Evolutionary conservation across 2,329 filamentous ascomycete species (phyloP).

Genomic region (Aspergillus caelatus): DNA sequence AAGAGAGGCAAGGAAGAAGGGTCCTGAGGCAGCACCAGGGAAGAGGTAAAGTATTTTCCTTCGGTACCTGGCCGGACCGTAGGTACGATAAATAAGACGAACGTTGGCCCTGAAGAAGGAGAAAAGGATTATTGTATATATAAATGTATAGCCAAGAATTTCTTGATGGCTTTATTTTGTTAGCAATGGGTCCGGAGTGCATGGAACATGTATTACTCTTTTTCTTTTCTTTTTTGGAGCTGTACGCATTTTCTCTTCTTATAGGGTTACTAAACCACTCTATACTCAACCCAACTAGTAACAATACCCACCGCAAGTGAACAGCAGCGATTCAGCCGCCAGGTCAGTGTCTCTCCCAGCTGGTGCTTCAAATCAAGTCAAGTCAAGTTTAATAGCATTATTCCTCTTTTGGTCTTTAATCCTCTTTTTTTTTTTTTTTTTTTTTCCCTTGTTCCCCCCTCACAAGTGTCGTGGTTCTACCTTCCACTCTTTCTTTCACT

Average conservation of each 20-base stretch:
- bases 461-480: neutral
- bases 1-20: slow-evolving; percentile 1
- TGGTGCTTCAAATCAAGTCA: neutral
- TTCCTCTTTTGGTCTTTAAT: neutral
- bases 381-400: neutral
- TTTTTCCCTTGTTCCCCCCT: neutral
- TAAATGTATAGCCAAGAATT: neutral
- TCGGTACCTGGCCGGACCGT: neutral
- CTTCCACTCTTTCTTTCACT: neutral
- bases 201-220: neutral
- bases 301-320: neutral
- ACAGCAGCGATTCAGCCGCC: neutral
- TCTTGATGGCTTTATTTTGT: neutral
- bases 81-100: neutral
- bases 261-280: neutral
- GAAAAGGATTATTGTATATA: neutral
- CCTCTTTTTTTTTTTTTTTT: neutral
- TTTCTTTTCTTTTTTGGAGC: neutral
- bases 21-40: neutral
- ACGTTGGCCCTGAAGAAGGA: neutral
- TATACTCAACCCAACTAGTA: slow-evolving; percentile 8
- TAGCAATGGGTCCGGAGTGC: neutral
- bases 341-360: neutral
- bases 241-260: neutral
- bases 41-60: neutral